Percentiles rank a stretch among this genome's conserved stretches.
These are phyloP conservation scores for Salvia miltiorrhiza DNA, from an alignment of 257 asterid species.

Conservation along the genomic window DNA sequence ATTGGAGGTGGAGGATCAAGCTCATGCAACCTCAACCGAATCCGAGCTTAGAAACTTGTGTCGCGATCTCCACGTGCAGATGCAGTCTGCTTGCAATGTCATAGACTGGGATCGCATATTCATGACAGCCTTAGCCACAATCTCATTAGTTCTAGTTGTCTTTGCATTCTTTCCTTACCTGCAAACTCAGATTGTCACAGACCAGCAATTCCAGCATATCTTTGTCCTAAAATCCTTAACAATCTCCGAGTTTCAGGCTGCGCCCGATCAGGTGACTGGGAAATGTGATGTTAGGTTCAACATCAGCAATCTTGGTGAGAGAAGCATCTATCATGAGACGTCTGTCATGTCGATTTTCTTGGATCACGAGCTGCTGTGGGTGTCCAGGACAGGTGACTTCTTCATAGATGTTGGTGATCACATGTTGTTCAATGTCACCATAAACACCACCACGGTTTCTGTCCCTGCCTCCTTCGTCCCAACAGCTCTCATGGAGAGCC, in stretches of 20 bases:
- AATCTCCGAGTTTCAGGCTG: conserved; percentile 33
- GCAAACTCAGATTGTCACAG: conserved; percentile 27
- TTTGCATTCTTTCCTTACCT: conserved; percentile 37
- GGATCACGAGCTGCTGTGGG: conserved; percentile 49
- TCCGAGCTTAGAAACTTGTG: conserved; percentile 23
- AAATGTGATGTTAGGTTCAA: conserved; percentile 32
- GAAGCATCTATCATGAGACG: conserved; percentile 40
- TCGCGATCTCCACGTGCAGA: conserved; percentile 30
- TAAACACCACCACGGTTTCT: conserved; percentile 29
- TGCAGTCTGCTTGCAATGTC: conserved; percentile 24
- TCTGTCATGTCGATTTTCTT: conserved; percentile 45
- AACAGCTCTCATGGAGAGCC: conserved; percentile 39
- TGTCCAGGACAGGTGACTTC: conserved; percentile 33
- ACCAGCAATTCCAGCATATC: conserved; percentile 28
- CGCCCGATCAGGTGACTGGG: conserved; percentile 33
- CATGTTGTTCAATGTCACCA: conserved; percentile 28
- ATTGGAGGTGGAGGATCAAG: conserved; percentile 29
- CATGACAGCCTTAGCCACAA: conserved; percentile 36
- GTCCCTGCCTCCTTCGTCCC: conserved; percentile 51
- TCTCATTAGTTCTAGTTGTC: conserved; percentile 30
- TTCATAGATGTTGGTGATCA: conserved; percentile 32
- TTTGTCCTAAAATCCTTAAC: conserved; percentile 28
- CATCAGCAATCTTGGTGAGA: conserved; percentile 36
- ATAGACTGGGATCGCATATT: conserved; percentile 48
- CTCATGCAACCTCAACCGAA: not conserved